These are phyloP conservation scores for Periglandula ipomoeae DNA, from an alignment of 2,329 filamentous ascomycete species.

Conservation along the genomic window DNA sequence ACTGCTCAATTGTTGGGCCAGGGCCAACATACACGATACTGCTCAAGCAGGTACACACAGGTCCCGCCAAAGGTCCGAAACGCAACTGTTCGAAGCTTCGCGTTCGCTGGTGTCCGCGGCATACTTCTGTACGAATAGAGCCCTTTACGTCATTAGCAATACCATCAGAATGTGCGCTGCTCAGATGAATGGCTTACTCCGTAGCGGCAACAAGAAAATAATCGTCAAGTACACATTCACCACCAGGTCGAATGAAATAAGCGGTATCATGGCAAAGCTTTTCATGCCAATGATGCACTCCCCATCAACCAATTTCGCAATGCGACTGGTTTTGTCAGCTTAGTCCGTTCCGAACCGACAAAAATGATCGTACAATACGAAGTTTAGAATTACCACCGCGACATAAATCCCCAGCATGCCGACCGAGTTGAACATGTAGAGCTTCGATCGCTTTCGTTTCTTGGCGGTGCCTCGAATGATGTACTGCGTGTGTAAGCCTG, in stretches of 20 bases:
- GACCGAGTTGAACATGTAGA: conserved; percentile 53
- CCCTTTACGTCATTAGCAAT: conserved; percentile 22
- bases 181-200: conserved; percentile 37
- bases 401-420: conserved; percentile 41
- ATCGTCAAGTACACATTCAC: conserved; percentile 55
- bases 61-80: conserved; percentile 51
- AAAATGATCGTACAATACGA: conserved; percentile 41
- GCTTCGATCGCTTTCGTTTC: conserved; percentile 42
- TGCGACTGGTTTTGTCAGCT: conserved; percentile 34
- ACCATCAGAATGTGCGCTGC: background rate
- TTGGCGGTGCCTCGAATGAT: conserved; percentile 47
- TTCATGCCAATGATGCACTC: conserved; percentile 55
- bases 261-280: conserved; percentile 47
- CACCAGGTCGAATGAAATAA: conserved; percentile 51
- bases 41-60: conserved; percentile 45
- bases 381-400: conserved; percentile 46
- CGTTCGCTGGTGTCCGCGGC: conserved; percentile 29
- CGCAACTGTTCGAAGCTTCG: conserved; percentile 41
- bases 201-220: conserved; percentile 53
- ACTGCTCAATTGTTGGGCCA: no score
- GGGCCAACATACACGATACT: conserved; percentile 43
- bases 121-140: conserved; percentile 46
- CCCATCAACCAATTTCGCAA: conserved; percentile 44
- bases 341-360: no score
- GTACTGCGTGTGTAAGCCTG: conserved; percentile 29